Evolutionary conservation across 1,139 yeast genomes (phyloP).

Genomic region (Sugiyamaella castrensis): DNA sequence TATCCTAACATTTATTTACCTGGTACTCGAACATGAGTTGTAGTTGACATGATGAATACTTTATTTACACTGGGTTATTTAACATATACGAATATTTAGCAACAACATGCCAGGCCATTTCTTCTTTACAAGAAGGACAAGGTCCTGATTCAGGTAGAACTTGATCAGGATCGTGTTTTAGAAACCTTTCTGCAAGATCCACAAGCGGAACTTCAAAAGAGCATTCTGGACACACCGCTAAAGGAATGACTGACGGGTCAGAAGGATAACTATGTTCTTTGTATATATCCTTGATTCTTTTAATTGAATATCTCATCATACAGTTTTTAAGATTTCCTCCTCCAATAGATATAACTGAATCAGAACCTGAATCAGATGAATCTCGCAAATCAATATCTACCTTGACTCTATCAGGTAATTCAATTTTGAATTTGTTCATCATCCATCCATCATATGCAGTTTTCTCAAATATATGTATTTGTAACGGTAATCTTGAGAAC

Average conservation of each 20-base stretch:
- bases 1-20: not conserved
- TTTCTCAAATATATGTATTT: conserved; percentile 29
- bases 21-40: not conserved
- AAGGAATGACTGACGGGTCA: not conserved
- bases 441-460: conserved; percentile 27
- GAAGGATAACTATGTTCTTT: not conserved
- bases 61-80: too few species aligned
- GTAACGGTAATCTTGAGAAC: conserved; percentile 29
- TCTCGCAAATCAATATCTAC: conserved; percentile 21
- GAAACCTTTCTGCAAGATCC: conserved; percentile 15
- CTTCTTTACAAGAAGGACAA: conserved; percentile 19
- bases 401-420: conserved; percentile 19
- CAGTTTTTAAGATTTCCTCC: conserved; percentile 18
- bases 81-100: conserved; percentile 12
- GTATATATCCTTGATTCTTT: not conserved
- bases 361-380: conserved; percentile 1
- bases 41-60: too few species aligned
- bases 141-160: conserved; percentile 19
- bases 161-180: conserved; percentile 8
- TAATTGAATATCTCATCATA: conserved; percentile 11
- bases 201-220: conserved; percentile 12
- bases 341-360: conserved; percentile 17
- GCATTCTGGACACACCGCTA: conserved; percentile 14
- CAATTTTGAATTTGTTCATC: conserved; percentile 27
- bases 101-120: conserved; percentile 18